Percentiles rank a stretch among this genome's conserved stretches.
These are phyloP conservation scores for Yarrowia sp. DNA, from an alignment of 805 yeast species.

Conservation along the genomic window DNA sequence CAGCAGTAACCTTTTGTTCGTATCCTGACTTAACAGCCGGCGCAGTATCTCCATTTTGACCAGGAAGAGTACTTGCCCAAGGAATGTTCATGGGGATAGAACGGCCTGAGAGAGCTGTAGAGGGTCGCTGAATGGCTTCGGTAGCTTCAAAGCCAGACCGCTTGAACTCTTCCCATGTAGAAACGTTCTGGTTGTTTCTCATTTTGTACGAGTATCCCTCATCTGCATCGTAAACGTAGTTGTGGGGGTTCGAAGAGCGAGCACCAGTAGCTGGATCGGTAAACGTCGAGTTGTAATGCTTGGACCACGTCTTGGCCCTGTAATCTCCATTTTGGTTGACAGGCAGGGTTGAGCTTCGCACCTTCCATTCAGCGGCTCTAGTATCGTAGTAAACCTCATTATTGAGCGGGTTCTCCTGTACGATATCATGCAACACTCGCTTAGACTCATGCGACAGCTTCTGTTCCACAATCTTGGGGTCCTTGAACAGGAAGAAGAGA, in stretches of 20 bases:
- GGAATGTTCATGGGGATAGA: conserved; percentile 37
- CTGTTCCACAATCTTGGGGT: conserved; percentile 57
- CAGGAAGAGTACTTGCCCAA: conserved; percentile 27
- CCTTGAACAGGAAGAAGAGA: conserved; percentile 70
- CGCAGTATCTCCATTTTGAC: conserved; percentile 36
- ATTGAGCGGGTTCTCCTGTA: conserved; percentile 44
- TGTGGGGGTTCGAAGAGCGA: conserved; percentile 45
- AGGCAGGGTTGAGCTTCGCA: conserved; percentile 39
- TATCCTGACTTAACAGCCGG: conserved; percentile 30
- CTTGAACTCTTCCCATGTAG: conserved; percentile 30
- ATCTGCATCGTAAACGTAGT: conserved; percentile 47
- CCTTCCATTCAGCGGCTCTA: conserved; percentile 35
- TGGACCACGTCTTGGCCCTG: conserved; percentile 47
- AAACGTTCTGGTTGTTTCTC: conserved; percentile 1
- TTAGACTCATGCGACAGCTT: conserved; percentile 78
- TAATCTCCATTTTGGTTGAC: conserved; percentile 43
- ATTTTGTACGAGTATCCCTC: conserved; percentile 28
- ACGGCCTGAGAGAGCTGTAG: conserved; percentile 10
- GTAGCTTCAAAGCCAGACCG: conserved; percentile 12
- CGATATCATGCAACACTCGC: conserved; percentile 57
- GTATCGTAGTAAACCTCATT: conserved; percentile 42
- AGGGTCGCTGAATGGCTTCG: conserved; percentile 6
- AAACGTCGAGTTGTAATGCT: conserved; percentile 46
- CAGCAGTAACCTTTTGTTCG: conserved; percentile 49
- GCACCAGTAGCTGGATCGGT: conserved; percentile 46